Base-by-base conservation (phyloP, 345 rosid species). In the Sisymbrium altissimum region DNA sequence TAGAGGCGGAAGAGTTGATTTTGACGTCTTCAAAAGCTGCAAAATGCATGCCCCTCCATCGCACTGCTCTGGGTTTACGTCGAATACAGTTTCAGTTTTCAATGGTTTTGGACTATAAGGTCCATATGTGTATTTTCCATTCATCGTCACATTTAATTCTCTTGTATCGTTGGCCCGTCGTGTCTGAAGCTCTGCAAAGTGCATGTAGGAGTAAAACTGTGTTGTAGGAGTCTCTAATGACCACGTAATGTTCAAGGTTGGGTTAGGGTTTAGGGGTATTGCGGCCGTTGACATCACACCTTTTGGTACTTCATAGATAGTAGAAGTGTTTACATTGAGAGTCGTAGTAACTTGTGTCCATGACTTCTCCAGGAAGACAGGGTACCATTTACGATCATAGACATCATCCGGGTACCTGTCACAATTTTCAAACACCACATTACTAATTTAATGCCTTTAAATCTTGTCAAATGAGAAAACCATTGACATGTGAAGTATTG, bases 1-100 rank as follows among this genome's bases (percentile, higher is more conserved):
- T 25, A 81, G 53, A 6, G 90, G 93, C 0, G 88, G 90, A 52
- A 88, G 87, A 2, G 86, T 77, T 1, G 87, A 86, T n/a, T 10
- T 41, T 4, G 39, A 15, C 0, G 81, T 69, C 49, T 66, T 77
- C 3, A 44, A 7, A 35, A 85, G 59, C 55, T 80, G 17, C 17
- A 84, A 49, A 35, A 66, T 32, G 36, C 77, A 82, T 39, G 57
- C 11, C 1, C 79, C 79, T 32, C 46, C 63, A 0, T 63, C 65
- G 39, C 84, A 85, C 15, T 62, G 70, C 68, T 50, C 49, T 8
- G 78, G 77, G 7, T 7, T 12, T 36, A 40, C 0, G 7, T 79
- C 80, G 17, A 33, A 71, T 3, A 71, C 0, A 0, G 83, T 74
- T 38, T 49, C 44, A 4, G 81, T 56, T 56, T 67, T 58, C 17